Evolutionary conservation across 1,139 yeast genomes (phyloP).

Genomic region (Lodderomyces jiufengensis): DNA sequence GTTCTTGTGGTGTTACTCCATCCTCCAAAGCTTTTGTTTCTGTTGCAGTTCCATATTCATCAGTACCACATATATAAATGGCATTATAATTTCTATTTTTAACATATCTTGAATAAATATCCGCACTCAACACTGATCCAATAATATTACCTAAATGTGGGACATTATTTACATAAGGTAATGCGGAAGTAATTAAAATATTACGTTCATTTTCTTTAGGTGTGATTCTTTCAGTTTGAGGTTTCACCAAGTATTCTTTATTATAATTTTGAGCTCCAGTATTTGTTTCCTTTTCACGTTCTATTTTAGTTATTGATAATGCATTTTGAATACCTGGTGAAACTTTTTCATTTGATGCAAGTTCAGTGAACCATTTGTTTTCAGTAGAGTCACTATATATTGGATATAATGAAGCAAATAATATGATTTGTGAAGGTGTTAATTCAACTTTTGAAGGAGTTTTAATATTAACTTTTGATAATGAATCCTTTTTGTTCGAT

Average conservation of each 20-base stretch:
- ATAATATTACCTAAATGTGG: constrained; percentile 97
- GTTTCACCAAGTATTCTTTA: constrained; percentile 37
- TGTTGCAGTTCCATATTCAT: constrained; percentile 98
- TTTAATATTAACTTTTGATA: constrained; percentile 8
- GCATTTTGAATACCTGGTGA: constrained; percentile 38
- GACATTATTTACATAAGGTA: constrained; percentile 96
- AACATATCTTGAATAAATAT: constrained; percentile 86
- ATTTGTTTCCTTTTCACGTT: constrained; percentile 45
- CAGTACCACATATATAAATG: constrained; percentile 91
- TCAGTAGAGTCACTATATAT: constrained; percentile 13
- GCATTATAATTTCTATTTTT: constrained; percentile 88
- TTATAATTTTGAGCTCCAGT: constrained; percentile 55
- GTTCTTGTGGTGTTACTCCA: constrained; percentile 76
- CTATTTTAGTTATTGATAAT: constrained; percentile 37
- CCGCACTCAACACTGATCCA: constrained; percentile 94
- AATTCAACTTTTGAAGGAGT: constrained; percentile 18
- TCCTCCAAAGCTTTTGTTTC: constrained; percentile 98
- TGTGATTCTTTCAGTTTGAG: constrained; percentile 29
- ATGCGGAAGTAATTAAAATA: constrained; percentile 87
- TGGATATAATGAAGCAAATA: constrained; percentile 45
- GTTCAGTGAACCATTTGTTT: constrained; percentile 42
- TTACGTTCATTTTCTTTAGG: constrained; percentile 76
- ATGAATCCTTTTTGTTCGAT: constrained; percentile 23
- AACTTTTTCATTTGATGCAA: constrained; percentile 34
- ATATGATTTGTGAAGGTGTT: constrained; percentile 42